These are phyloP conservation scores for Mycogone perniciosa DNA, from an alignment of 2,329 filamentous ascomycete species.

Conservation along the genomic window DNA sequence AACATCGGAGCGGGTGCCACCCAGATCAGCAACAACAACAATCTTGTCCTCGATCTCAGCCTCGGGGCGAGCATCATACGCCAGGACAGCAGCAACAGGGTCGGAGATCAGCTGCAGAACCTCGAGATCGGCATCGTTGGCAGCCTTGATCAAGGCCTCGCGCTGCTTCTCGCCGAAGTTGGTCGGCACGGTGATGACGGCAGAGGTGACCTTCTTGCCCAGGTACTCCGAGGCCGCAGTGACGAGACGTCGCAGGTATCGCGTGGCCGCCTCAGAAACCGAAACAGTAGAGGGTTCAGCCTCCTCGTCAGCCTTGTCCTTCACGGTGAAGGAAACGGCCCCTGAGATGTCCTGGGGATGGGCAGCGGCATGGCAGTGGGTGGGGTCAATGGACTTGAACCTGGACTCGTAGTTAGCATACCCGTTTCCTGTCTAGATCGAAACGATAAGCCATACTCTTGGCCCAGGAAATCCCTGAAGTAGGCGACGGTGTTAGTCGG, in stretches of 20 bases:
- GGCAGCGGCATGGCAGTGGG: constrained; percentile 86
- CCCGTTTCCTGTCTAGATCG: neutral
- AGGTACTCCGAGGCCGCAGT: constrained; percentile 84
- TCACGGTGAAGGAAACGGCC: constrained; percentile 73
- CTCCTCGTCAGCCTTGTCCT: constrained; percentile 63
- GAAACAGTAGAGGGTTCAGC: constrained; percentile 57
- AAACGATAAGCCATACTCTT: constrained; percentile 58
- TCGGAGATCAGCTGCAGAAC: constrained; percentile 90
- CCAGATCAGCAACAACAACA: constrained; percentile 85
- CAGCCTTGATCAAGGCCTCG: constrained; percentile 68
- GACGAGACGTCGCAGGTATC: constrained; percentile 76
- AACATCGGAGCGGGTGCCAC: constrained; percentile 87
- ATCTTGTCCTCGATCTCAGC: constrained; percentile 75
- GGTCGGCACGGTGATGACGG: constrained; percentile 88
- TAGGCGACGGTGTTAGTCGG: constrained; percentile 87
- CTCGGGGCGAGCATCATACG: constrained; percentile 83
- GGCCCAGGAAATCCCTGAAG: constrained; percentile 92
- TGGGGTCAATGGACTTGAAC: constrained; percentile 95
- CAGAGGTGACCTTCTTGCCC: constrained; percentile 89
- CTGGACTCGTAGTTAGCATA: constrained; percentile 28
- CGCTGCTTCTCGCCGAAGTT: constrained; percentile 88
- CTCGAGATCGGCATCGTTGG: constrained; percentile 75
- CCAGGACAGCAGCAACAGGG: constrained; percentile 79
- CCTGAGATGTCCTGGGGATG: constrained; percentile 73
- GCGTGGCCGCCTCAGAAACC: constrained; percentile 74